A percentile compares a stretch with the other conserved stretches of the same genome.
Conservation (phyloP, 768 basidiomycete species). For the Pseudohyphozyma bogoriensis region DNA sequence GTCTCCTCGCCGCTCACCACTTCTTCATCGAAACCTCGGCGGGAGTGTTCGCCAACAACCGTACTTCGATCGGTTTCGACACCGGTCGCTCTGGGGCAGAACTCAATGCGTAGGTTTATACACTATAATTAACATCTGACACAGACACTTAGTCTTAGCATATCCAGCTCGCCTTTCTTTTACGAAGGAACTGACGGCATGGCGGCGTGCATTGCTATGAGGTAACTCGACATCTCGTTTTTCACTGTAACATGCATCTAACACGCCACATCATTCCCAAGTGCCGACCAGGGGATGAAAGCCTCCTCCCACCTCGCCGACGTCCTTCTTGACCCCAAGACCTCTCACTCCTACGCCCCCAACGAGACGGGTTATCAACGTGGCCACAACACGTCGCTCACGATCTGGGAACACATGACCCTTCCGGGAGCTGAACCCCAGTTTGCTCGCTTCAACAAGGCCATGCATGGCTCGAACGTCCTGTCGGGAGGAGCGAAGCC, state of each 20-base stretch:
- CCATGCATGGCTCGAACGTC: conserved; percentile 29
- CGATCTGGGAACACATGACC: conserved; percentile 35
- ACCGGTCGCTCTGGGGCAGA: conserved; percentile 52
- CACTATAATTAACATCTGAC: background rate
- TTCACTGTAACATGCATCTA: too few species aligned
- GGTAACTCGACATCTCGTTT: conserved; percentile 2
- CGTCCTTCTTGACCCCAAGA: conserved; percentile 23
- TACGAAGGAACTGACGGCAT: conserved; percentile 30
- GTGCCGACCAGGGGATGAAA: conserved; percentile 16
- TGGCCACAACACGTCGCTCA: conserved; percentile 31
- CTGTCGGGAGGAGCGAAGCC: background rate
- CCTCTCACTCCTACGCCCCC: conserved; percentile 20
- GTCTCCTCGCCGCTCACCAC: conserved; percentile 68
- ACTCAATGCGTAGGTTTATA: conserved; percentile 31
- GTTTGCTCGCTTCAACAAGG: conserved; percentile 36
- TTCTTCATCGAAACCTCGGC: conserved; percentile 59
- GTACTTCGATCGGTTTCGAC: conserved; percentile 59
- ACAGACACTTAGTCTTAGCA: background rate
- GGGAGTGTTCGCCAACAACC: conserved; percentile 61
- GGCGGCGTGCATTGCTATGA: conserved; percentile 29
- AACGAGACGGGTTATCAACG: conserved; percentile 32
- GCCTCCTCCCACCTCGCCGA: conserved; percentile 26
- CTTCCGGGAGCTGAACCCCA: conserved; percentile 33
- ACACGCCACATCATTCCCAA: background rate
- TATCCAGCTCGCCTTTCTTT: conserved; percentile 9